Evolutionary conservation across 257 asterid genomes (phyloP).

Genomic region (Marsdenia floribunda): DNA sequence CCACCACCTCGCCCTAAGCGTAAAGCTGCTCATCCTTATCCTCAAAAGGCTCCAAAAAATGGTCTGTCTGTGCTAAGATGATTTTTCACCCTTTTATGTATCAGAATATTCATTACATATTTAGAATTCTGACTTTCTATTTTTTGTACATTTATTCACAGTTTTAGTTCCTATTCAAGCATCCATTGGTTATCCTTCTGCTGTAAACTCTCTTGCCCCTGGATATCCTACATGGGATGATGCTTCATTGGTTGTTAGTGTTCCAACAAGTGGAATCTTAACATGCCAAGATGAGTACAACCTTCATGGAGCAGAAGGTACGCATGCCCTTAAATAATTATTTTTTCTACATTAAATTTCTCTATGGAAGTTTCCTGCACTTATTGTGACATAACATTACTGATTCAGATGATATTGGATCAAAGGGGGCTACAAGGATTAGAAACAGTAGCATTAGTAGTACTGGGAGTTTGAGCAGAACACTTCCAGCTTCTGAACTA

Average conservation of each 20-base stretch:
- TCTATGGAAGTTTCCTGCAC: conserved; percentile 23
- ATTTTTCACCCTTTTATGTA: not conserved
- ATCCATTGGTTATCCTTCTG: conserved; percentile 59
- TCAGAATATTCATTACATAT: conserved; percentile 7
- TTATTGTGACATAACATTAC: conserved; percentile 38
- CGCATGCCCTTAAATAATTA: conserved; percentile 17
- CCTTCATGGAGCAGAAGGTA: conserved; percentile 62
- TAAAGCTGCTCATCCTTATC: conserved; percentile 96
- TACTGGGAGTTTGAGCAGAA: conserved; percentile 45
- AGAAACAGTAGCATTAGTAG: conserved; percentile 46
- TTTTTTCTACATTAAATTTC: not conserved
- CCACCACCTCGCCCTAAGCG: conserved; percentile 99
- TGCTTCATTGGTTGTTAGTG: conserved; percentile 42
- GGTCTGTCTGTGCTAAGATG: conserved; percentile 40
- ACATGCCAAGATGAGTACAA: conserved; percentile 55
- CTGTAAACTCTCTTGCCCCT: conserved; percentile 48
- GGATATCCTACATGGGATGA: conserved; percentile 75
- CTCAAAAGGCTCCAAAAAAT: conserved; percentile 87
- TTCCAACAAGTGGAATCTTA: conserved; percentile 45
- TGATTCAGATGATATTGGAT: conserved; percentile 76
- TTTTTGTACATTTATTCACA: conserved; percentile 24
- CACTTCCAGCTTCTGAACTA: conserved; percentile 35
- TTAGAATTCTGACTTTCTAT: conserved; percentile 21
- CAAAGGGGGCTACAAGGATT: conserved; percentile 47
- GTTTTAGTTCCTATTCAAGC: conserved; percentile 65